A percentile compares a stretch with the other conserved stretches of the same genome.
These are phyloP conservation scores for Mucor indicus DNA, from an alignment of 371 early-diverging fungal species.

Conservation along the genomic window DNA sequence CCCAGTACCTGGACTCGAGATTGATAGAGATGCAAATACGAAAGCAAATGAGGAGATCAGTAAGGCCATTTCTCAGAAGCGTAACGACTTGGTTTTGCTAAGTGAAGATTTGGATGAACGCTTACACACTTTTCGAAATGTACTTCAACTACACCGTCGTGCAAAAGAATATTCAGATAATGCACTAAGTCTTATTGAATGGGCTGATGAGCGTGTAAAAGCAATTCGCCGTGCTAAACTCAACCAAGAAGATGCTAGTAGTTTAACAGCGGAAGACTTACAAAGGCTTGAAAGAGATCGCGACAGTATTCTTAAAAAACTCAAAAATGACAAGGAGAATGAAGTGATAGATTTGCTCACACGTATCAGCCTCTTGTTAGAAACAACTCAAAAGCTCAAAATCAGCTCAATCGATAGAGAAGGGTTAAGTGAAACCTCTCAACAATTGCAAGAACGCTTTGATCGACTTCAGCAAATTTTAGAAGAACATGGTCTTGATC, in stretches of 20 bases:
- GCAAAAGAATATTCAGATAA: conserved; percentile 35
- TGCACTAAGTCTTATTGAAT: conserved; percentile 31
- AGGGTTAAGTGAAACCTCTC: conserved; percentile 19
- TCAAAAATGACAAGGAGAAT: conserved; percentile 33
- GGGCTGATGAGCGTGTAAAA: conserved; percentile 38
- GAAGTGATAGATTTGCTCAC: conserved; percentile 37
- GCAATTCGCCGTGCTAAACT: conserved; percentile 21
- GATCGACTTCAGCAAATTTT: conserved; percentile 29
- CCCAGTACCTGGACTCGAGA: conserved; percentile 19
- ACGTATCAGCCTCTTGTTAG: conserved; percentile 26
- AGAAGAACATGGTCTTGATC: conserved; percentile 23
- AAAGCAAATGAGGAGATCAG: conserved; percentile 29
- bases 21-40: conserved; percentile 27
- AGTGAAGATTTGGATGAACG: conserved; percentile 33
- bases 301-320: conserved; percentile 12
- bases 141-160: conserved; percentile 27
- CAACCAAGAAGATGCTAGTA: conserved; percentile 15
- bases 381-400: conserved; percentile 14
- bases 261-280: conserved; percentile 27
- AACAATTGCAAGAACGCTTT: conserved; percentile 27
- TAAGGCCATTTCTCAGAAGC: conserved; percentile 21
- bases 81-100: conserved; percentile 23
- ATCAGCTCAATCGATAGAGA: conserved; percentile 18
- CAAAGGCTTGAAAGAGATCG: conserved; percentile 29
- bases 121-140: conserved; percentile 25